Conservation (phyloP, 257 asterid genomes). For the Rauvolfia tetraphylla region DNA sequence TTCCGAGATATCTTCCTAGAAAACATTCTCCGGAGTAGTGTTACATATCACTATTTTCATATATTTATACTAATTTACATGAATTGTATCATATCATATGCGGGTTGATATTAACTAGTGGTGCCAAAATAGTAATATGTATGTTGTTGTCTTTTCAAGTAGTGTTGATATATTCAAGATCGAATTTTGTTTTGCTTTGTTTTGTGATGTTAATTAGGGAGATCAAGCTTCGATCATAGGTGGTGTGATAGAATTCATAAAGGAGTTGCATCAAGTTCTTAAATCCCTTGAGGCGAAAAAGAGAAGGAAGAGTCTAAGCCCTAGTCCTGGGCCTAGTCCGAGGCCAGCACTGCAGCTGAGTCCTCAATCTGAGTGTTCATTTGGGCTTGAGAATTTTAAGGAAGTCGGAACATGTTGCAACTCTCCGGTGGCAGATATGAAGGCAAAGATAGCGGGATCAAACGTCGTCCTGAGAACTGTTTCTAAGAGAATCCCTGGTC, state of each 20-base stretch:
- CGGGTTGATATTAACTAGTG: too few relatives aligned
- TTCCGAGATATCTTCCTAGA: neutral
- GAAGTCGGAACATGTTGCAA: conserved; percentile 88
- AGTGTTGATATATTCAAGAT: neutral
- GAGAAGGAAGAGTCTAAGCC: conserved; percentile 59
- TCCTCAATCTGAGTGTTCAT: conserved; percentile 43
- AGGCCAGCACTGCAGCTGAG: conserved; percentile 40
- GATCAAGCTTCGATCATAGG: conserved; percentile 97
- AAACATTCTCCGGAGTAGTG: neutral
- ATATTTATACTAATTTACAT: neutral
- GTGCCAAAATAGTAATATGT: too few relatives aligned
- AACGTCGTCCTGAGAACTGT: conserved; percentile 66
- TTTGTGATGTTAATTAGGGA: conserved; percentile 36
- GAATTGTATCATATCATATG: too few relatives aligned
- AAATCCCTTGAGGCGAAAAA: conserved; percentile 80
- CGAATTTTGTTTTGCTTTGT: neutral
- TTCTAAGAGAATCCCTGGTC: conserved; percentile 67
- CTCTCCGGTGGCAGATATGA: conserved; percentile 80
- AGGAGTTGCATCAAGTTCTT: conserved; percentile 78
- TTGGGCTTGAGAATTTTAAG: conserved; percentile 33
- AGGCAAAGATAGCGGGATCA: conserved; percentile 75
- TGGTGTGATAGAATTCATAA: conserved; percentile 90
- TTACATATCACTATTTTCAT: neutral
- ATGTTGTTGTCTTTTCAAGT: neutral
- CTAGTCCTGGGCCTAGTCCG: conserved; percentile 61